These are phyloP conservation scores for Solanum verrucosum DNA, from an alignment of 257 asterid species.

Conservation along the genomic window DNA sequence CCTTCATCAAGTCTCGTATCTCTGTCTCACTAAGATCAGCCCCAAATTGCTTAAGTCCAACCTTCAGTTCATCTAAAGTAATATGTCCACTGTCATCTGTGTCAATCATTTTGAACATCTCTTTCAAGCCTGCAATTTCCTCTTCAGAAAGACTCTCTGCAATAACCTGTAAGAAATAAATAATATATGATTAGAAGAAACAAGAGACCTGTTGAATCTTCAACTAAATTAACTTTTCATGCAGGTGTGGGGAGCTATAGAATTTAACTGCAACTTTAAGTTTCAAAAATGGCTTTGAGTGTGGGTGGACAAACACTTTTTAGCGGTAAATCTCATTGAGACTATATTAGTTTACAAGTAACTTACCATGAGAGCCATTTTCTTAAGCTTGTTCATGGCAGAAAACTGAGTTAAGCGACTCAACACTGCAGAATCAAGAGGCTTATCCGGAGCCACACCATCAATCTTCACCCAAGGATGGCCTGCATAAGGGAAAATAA, in stretches of 20 bases:
- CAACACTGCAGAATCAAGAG: conserved; percentile 70
- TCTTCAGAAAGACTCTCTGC: conserved; percentile 27
- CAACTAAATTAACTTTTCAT: background rate
- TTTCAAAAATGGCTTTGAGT: background rate
- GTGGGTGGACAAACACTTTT: background rate
- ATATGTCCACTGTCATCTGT: conserved; percentile 18
- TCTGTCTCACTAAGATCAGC: conserved; percentile 18
- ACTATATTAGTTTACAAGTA: background rate
- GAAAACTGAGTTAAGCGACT: conserved; percentile 38
- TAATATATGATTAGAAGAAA: background rate
- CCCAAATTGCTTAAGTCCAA: conserved; percentile 21
- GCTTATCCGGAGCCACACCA: conserved; percentile 79
- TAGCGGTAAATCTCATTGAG: background rate
- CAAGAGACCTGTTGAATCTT: background rate
- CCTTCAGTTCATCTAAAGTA: conserved; percentile 21
- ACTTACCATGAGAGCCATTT: conserved; percentile 36
- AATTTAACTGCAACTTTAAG: background rate
- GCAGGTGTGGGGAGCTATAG: background rate
- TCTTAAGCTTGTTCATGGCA: conserved; percentile 34
- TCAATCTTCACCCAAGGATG: conserved; percentile 73
- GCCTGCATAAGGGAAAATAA: conserved; percentile 28
- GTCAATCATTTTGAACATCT: conserved; percentile 26
- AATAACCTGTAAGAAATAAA: conserved; percentile 7
- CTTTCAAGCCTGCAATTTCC: conserved; percentile 26
- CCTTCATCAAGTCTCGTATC: conserved; percentile 14